Conservation (phyloP, 2,329 filamentous ascomycete species). For the Trichoderma guizhouense region DNA sequence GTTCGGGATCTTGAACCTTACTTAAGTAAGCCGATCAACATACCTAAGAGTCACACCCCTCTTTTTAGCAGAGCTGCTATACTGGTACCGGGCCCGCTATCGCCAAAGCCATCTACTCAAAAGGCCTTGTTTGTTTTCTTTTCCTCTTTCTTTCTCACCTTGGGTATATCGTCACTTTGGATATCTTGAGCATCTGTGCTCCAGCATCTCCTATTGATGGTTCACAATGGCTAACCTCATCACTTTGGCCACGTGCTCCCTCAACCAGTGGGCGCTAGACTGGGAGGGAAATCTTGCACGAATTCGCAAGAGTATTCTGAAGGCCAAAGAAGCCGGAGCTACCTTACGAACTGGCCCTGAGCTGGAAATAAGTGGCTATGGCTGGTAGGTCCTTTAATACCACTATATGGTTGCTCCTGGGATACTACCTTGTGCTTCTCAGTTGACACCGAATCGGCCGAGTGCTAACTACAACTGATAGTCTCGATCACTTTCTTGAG, state of each 20-base stretch:
- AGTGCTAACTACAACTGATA: background rate
- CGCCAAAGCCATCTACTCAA: background rate
- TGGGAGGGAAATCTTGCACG: conserved; percentile 59
- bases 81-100: background rate
- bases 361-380: conserved; percentile 44
- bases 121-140: background rate
- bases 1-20: background rate
- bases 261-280: conserved; percentile 10
- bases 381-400: conserved; percentile 22
- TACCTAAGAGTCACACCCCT: background rate
- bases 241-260: conserved; percentile 7
- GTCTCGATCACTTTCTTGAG: conserved; percentile 64
- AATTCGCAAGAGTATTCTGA: conserved; percentile 59
- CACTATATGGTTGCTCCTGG: background rate
- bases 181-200: background rate
- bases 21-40: conserved; percentile 1
- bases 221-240: conserved; percentile 2
- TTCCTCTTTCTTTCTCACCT: background rate
- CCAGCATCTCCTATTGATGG: background rate
- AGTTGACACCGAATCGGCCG: background rate
- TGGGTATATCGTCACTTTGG: background rate
- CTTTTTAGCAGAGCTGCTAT: background rate
- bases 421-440: background rate
- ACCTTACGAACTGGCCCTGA: conserved; percentile 58
- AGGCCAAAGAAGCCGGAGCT: conserved; percentile 60